Evolutionary conservation across 371 early-diverging fungal genomes (phyloP).

Genomic region (Dinochytrium kinnereticum): DNA sequence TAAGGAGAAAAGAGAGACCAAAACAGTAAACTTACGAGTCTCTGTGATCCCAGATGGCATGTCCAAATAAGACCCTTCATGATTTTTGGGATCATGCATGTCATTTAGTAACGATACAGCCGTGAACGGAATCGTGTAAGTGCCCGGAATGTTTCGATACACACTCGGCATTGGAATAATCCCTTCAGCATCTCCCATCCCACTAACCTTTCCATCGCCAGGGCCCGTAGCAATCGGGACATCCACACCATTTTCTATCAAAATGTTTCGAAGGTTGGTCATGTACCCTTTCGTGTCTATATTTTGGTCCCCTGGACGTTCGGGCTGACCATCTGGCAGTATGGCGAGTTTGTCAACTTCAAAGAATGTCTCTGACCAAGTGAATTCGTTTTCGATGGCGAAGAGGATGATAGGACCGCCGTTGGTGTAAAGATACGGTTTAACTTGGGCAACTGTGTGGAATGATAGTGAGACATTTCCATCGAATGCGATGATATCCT

Average conservation of each 20-base stretch:
- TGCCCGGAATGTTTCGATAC: conserved; percentile 9
- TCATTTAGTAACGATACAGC: not conserved
- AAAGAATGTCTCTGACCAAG: conserved; percentile 1
- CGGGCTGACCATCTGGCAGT: not conserved
- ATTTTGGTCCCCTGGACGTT: not conserved
- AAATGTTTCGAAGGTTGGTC: not conserved
- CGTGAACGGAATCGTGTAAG: conserved; percentile 3
- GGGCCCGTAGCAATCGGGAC: conserved; percentile 5
- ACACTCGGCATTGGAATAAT: conserved; percentile 16
- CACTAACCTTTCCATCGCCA: conserved; percentile 1
- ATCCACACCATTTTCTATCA: not conserved
- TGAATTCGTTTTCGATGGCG: conserved; percentile 13
- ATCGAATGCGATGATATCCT: not conserved
- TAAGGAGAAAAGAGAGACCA: not conserved
- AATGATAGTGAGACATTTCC: not conserved
- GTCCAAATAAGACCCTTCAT: conserved; percentile 3
- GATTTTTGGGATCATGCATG: conserved; percentile 1
- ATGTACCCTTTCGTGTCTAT: conserved; percentile 7
- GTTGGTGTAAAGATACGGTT: not conserved
- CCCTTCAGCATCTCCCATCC: not conserved
- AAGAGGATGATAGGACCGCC: conserved; percentile 14
- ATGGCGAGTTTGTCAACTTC: conserved; percentile 10
- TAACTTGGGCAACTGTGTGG: not conserved
- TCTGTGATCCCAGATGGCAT: conserved; percentile 13
- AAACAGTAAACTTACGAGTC: not conserved